These are phyloP conservation scores for Yamadazyma atmosphaerica DNA, from an alignment of 1,139 yeast genomes.

Conservation along the genomic window DNA sequence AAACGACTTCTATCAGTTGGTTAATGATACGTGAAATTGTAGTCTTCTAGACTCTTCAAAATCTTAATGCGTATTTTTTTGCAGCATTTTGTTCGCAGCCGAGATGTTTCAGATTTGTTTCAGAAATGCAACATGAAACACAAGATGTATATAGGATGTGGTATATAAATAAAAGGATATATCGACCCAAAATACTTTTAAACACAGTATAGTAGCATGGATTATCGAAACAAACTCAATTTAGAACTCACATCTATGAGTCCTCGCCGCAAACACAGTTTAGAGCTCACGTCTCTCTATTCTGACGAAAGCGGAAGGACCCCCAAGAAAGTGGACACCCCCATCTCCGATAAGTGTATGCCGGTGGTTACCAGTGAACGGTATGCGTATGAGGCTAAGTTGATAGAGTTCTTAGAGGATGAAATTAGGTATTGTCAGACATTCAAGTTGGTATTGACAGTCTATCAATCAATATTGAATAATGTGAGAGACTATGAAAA, in stretches of 20 bases:
- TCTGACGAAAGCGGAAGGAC: slow-evolving; percentile 5
- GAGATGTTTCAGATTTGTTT: background rate
- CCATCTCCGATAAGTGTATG: slow-evolving; percentile 11
- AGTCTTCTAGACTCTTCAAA: background rate
- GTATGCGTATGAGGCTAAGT: slow-evolving; percentile 1
- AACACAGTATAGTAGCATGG: no score
- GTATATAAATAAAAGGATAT: no score
- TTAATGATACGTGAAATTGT: slow-evolving; percentile 12
- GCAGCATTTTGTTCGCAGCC: slow-evolving; percentile 14
- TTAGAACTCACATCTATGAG: slow-evolving; percentile 3
- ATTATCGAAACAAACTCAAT: slow-evolving; percentile 3
- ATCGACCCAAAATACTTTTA: background rate
- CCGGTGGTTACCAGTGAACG: slow-evolving; percentile 3
- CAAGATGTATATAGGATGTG: background rate
- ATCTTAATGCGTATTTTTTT: no score
- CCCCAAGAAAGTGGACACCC: slow-evolving; percentile 13
- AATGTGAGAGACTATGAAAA: slow-evolving; percentile 10
- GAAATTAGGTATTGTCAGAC: slow-evolving; percentile 17
- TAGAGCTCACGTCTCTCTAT: slow-evolving; percentile 4
- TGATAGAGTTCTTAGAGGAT: slow-evolving; percentile 13
- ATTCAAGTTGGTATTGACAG: slow-evolving; percentile 9
- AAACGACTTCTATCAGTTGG: slow-evolving; percentile 24
- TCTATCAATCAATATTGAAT: slow-evolving; percentile 14
- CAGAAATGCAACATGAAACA: slow-evolving; percentile 6
- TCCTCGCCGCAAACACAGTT: slow-evolving; percentile 3